These are phyloP conservation scores for Dactylellina cionopaga DNA, from an alignment of 2,329 filamentous ascomycete genomes.

Conservation along the genomic window DNA sequence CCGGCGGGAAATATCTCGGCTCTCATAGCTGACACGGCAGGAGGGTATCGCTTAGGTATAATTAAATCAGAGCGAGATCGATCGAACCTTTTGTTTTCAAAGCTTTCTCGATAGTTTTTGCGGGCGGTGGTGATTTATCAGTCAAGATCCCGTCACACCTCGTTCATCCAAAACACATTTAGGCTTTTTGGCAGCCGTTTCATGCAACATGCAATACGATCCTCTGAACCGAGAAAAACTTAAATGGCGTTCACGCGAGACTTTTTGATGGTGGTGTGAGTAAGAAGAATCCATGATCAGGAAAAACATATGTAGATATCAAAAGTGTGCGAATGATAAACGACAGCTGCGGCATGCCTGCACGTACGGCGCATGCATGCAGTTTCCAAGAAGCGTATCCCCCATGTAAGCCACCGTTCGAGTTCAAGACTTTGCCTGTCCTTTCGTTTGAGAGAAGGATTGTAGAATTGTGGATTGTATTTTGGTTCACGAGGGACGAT, in stretches of 20 bases:
- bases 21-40: constrained; percentile 29
- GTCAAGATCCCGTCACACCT: not conserved
- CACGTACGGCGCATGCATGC: constrained; percentile 43
- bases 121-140: constrained; percentile 1
- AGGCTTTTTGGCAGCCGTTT: constrained; percentile 27
- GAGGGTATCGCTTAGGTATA: constrained; percentile 10
- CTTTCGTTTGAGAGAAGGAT: constrained; percentile 27
- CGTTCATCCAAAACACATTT: constrained; percentile 15
- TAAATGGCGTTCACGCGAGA: not conserved
- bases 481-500: not conserved
- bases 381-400: constrained; percentile 37
- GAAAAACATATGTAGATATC: constrained; percentile 10
- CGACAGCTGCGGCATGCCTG: constrained; percentile 43
- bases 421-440: constrained; percentile 25
- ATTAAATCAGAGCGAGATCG: not conserved
- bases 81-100: constrained; percentile 2
- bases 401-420: constrained; percentile 41
- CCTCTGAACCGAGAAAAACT: constrained; percentile 30
- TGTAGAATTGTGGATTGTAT: not conserved
- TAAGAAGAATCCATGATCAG: not conserved
- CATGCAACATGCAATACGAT: constrained; percentile 10
- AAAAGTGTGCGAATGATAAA: constrained; percentile 42
- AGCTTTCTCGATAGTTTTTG: constrained; percentile 5
- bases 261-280: not conserved
- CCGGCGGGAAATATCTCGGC: constrained; percentile 31